Evolutionary conservation across 2,329 filamentous ascomycete genomes (phyloP).

Genomic region (Scedosporium minutisporum): DNA sequence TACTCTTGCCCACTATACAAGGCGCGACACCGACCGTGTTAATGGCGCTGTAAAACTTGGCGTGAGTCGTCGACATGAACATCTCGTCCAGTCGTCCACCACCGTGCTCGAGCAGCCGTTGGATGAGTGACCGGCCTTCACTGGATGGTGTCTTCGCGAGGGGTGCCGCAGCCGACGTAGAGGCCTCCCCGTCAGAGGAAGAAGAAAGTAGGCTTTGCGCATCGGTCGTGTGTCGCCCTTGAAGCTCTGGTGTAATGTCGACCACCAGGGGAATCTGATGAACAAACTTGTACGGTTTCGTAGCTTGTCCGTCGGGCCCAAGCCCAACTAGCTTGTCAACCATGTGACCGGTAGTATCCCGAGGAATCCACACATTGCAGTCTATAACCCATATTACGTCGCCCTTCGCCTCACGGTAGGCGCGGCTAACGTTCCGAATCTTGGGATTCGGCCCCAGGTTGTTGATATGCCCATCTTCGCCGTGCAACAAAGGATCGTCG

Average conservation of each 20-base stretch:
- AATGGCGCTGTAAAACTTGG: constrained; percentile 97
- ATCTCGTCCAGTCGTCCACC: constrained; percentile 87
- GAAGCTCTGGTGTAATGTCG: constrained; percentile 42
- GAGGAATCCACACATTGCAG: constrained; percentile 89
- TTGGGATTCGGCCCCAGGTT: constrained; percentile 93
- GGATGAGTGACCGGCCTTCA: constrained; percentile 10
- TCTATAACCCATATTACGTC: constrained; percentile 93
- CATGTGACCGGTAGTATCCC: constrained; percentile 74
- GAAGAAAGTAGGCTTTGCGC: background rate
- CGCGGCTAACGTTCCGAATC: constrained; percentile 89
- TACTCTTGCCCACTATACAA: constrained; percentile 92
- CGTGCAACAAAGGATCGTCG: constrained; percentile 63
- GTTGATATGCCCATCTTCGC: constrained; percentile 35
- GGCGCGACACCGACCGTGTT: constrained; percentile 86
- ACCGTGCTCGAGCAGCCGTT: constrained; percentile 31
- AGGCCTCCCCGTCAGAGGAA: background rate
- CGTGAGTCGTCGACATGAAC: constrained; percentile 88
- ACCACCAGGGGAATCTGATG: constrained; percentile 87
- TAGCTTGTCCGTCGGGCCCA: constrained; percentile 30
- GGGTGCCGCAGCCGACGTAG: background rate
- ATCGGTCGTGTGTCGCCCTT: constrained; percentile 11
- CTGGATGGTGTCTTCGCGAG: background rate
- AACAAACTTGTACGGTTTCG: constrained; percentile 74
- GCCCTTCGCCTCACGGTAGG: constrained; percentile 77
- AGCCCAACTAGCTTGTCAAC: constrained; percentile 77